phyloP scores from a whole-genome alignment of 2,329 filamentous ascomycete species.

The Fusarium graminum region DNA sequence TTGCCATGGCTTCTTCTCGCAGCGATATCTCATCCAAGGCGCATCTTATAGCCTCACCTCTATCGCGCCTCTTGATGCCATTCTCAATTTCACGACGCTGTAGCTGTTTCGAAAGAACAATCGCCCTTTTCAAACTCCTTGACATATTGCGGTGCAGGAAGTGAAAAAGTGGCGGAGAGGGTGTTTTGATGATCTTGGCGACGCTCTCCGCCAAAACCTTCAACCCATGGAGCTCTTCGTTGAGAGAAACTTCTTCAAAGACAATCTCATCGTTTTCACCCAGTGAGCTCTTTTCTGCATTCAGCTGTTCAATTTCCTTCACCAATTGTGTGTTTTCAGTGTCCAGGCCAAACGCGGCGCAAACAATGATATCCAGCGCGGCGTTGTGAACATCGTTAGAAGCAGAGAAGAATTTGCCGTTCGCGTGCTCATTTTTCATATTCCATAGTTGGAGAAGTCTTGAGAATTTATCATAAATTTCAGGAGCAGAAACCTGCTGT shows the following conservation, averaged over 20 bases:
- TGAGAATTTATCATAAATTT: conserved; percentile 37
- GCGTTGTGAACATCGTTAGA: conserved; percentile 30
- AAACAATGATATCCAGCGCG: conserved; percentile 30
- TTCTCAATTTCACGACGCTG: conserved; percentile 18
- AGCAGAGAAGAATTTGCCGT: conserved; percentile 14
- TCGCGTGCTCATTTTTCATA: conserved; percentile 13
- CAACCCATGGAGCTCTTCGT: conserved; percentile 25
- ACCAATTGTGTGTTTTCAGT: conserved; percentile 19
- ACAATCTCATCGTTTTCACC: not conserved
- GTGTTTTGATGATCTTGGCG: conserved; percentile 23
- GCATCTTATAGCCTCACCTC: conserved; percentile 24
- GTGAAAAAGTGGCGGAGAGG: conserved; percentile 14
- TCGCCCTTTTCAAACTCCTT: not conserved
- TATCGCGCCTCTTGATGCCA: conserved; percentile 13
- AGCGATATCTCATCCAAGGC: conserved; percentile 30
- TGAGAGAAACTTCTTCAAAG: conserved; percentile 14
- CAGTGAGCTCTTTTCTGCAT: accelerated
- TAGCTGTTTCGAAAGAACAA: not conserved
- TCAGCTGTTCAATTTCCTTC: conserved; percentile 19
- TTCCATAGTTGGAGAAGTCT: conserved; percentile 21
- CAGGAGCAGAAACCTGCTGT: conserved; percentile 26
- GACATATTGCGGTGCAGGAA: conserved; percentile 27
- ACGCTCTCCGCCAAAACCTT: conserved; percentile 10
- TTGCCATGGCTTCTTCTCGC: conserved; percentile 24
- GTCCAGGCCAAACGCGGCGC: conserved; percentile 22